Base-by-base conservation (phyloP, 1,139 yeast species). In the Kurtzmaniella quercitrusa region DNA sequence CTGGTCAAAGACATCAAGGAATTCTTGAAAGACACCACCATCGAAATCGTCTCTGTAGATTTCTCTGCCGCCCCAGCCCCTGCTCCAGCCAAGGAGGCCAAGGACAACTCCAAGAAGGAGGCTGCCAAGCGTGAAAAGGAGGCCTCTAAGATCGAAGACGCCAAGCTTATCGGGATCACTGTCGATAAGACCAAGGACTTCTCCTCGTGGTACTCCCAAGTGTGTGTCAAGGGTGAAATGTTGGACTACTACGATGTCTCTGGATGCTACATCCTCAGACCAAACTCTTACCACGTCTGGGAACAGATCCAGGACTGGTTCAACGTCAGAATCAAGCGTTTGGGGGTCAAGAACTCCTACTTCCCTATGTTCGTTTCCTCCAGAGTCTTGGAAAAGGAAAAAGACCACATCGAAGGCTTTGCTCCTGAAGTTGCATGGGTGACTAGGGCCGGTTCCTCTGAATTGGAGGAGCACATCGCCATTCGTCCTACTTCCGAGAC, bases 371-470 rank as follows among this genome's bases (percentile, higher is more conserved):
- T 94, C 62, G 98, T 94, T 41, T 90, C 98, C 10, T 77, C 89
- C 43, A 79, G 82, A 56, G 98, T 93, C 29, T 76, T 94, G 59
- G 98, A 93, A 69, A 89, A 85, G 72, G 99, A 94, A 74, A 94
- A 94, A 72, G 99, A 94, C 65, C 99, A 94, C 64, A 84, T 94
- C 58, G 98, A 94, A 69, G 99, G 99, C 34, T 94, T 94, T 66
- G 98, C 99, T 41, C 98, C 99, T 25, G 99, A 94, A 70, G 99
- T 94, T 46, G 99, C 99, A 19, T 94, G 99, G 99, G 98, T 94
- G 53, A 94, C 99, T 48, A 81, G 76, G 59, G 99, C 99, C 42
- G 99, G 99, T 58, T 68, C 72, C 42, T 86, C 96, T 25, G 98
- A 93, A 43, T 78, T 94, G 56, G 98, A 94, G 46, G 98, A 94